Percentiles rank a stretch among this genome's conserved stretches.
These are phyloP conservation scores for Calocybe gangraenosa DNA, from an alignment of 768 basidiomycete genomes.

Conservation along the genomic window DNA sequence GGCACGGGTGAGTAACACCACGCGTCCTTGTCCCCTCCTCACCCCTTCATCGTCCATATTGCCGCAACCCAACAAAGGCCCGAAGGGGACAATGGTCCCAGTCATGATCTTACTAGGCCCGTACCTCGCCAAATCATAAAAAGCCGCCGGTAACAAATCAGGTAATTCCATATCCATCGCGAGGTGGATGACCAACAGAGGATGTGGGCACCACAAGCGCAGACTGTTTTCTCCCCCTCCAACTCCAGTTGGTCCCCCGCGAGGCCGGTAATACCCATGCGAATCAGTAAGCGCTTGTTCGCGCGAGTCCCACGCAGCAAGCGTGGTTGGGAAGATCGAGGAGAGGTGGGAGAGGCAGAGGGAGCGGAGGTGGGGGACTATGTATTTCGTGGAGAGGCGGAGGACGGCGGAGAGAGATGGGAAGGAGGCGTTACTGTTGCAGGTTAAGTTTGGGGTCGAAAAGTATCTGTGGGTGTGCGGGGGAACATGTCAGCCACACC, in stretches of 20 bases:
- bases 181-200: conserved; percentile 66
- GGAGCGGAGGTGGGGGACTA: conserved; percentile 61
- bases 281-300: conserved; percentile 52
- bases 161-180: conserved; percentile 59
- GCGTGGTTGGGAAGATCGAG: conserved; percentile 64
- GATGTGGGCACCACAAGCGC: conserved; percentile 69
- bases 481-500: conserved; percentile 6
- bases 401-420: conserved; percentile 58
- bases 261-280: conserved; percentile 52
- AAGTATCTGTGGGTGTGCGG: conserved; percentile 46
- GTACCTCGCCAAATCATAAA: conserved; percentile 73
- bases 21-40: conserved; percentile 13
- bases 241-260: no score
- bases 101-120: conserved; percentile 63
- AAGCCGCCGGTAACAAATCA: conserved; percentile 60
- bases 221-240: no score
- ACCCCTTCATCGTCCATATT: no score
- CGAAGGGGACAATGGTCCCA: conserved; percentile 37
- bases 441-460: conserved; percentile 37
- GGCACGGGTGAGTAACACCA: conserved; percentile 5
- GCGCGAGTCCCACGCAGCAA: conserved; percentile 64
- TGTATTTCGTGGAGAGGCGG: conserved; percentile 72
- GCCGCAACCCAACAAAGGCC: conserved; percentile 23
- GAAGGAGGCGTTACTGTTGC: conserved; percentile 57
- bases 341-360: conserved; percentile 58